Percentiles rank a stretch among this genome's conserved stretches.
Conservation (phyloP, 768 basidiomycete species). For the Gloeostereum incarnatum region DNA sequence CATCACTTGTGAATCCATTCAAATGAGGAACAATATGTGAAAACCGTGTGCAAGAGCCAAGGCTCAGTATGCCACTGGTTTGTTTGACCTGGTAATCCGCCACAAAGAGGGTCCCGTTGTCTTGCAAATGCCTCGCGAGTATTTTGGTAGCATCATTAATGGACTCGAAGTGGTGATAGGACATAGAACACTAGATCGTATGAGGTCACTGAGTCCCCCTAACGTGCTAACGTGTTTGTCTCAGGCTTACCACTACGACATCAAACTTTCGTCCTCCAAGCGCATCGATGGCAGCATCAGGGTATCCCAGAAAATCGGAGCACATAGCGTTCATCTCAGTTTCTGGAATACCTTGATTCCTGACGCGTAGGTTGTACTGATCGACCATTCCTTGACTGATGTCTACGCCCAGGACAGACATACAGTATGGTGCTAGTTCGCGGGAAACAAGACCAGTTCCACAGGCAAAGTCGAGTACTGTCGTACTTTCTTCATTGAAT, state of each 20-base stretch:
- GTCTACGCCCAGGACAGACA: conserved; percentile 38
- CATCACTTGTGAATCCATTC: no score
- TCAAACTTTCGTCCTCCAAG: conserved; percentile 32
- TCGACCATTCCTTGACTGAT: conserved; percentile 42
- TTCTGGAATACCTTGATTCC: conserved; percentile 28
- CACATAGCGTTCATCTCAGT: conserved; percentile 38
- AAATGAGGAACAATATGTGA: no score
- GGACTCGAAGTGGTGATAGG: no score
- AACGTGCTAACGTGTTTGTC: no score
- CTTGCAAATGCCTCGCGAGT: no score
- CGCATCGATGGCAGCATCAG: conserved; percentile 14
- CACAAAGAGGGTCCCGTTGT: no score
- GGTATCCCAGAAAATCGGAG: conserved; percentile 17
- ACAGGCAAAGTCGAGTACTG: background rate
- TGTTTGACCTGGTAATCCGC: no score
- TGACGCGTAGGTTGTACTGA: conserved; percentile 29
- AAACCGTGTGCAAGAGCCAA: no score
- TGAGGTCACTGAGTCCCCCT: no score
- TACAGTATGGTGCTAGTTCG: conserved; percentile 29
- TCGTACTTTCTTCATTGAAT: background rate
- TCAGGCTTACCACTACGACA: conserved; percentile 38
- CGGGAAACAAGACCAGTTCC: background rate
- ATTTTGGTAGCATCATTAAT: no score
- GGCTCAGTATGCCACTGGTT: no score
- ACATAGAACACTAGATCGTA: no score